Base-by-base conservation (phyloP, 306 rosid species). In the Rosa persica region DNA sequence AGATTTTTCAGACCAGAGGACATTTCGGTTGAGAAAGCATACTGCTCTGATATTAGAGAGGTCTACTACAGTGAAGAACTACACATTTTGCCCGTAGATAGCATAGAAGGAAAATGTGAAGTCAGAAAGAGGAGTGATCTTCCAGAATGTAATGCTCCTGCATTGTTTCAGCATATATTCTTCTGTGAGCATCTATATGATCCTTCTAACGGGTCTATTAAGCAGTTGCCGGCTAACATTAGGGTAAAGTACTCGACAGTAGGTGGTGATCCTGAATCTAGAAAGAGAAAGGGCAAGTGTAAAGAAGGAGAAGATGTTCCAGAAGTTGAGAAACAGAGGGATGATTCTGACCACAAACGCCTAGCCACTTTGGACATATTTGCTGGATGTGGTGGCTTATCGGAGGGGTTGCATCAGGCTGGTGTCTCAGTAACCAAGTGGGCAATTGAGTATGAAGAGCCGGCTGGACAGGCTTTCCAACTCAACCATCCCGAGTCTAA, bases 381-480 rank as follows among this genome's bases (percentile, higher is more conserved):
- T 90, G 98, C 99, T 3, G 98, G 99, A 2, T 95, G 99, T 82
- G 99, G 98, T 77, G 99, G 99, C 71, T 82, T 95, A 75, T 95
- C 99, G 22, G 89, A 91, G 81, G 99, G 99, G 43, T 82, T 95
- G 86, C 87, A 87, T 74, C 91, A 86, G 70, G 78, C 87, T 91
- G 98, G 99, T 46, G 84, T 81, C 78, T 77, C 97, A 67, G 65
- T 66, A 46, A 93, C 99, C 55, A 95, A 93, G 88, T 95, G 99
- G 99, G 99, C 99, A 49, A 93, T 95, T 30, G 98, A 95, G 85
- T 95, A 95, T 58, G 99, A 95, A 91, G 97, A 91, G 76, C 96
- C 97, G 12, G 99, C 98, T 62, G 98, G 98, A 74, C 88, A 91
- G 77, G 99, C 99, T 5, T 95, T 95, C 75, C 87, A 82, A 78